Evolutionary conservation across 345 rosid genomes (phyloP).

Genomic region (Eutrema yunnanense): DNA sequence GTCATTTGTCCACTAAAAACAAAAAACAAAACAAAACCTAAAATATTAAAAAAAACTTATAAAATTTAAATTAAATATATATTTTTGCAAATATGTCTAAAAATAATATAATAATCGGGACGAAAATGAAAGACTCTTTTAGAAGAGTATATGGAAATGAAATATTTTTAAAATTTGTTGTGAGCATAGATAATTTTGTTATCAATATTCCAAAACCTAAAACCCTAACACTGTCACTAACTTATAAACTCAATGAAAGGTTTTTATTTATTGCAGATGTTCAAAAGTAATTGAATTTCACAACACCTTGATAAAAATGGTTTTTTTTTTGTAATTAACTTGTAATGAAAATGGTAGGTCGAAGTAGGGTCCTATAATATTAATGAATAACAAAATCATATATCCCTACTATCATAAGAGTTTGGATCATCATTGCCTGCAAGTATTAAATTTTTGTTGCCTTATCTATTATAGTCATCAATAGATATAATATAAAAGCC

Average conservation of each 20-base stretch:
- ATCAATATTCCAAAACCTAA: neutral
- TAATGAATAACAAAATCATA: neutral
- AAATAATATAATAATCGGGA: neutral
- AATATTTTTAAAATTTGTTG: neutral
- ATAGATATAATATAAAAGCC: neutral
- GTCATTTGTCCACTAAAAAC: too few relatives aligned
- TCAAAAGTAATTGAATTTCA: neutral
- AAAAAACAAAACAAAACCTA: too few relatives aligned
- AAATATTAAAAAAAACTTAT: too few relatives aligned
- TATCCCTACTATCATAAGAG: constrained; percentile 9
- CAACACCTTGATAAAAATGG: neutral
- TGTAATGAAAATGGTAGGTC: constrained; percentile 13
- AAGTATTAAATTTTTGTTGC: constrained; percentile 8
- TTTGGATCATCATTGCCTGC: constrained; percentile 9
- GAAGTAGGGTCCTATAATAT: constrained; percentile 8
- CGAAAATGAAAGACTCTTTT: neutral
- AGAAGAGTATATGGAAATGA: neutral
- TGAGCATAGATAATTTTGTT: neutral
- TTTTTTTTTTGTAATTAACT: neutral
- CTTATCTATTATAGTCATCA: neutral
- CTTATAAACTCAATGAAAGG: neutral
- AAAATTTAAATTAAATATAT: too few relatives aligned
- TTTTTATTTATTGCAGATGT: neutral
- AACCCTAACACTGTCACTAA: neutral
- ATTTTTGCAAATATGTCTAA: too few relatives aligned